These are phyloP conservation scores for Syzygium aromaticum DNA, from an alignment of 345 rosid species.

Conservation along the genomic window DNA sequence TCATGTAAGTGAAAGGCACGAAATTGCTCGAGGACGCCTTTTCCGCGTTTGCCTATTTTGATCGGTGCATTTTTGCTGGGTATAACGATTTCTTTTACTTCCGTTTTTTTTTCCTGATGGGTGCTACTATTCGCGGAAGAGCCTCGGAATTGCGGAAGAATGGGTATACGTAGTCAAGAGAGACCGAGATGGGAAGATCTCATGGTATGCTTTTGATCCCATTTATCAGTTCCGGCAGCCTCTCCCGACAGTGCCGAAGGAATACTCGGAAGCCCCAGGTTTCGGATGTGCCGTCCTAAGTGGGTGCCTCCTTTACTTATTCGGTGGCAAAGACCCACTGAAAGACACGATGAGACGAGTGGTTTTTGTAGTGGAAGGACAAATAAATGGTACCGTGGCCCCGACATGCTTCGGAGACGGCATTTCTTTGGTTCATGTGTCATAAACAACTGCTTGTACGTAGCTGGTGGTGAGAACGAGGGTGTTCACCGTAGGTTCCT, in stretches of 20 bases:
- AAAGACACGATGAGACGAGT: conserved; percentile 75
- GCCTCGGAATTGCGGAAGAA: conserved; percentile 61
- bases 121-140: conserved; percentile 49
- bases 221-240: conserved; percentile 68
- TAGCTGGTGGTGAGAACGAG: conserved; percentile 73
- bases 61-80: too few species aligned
- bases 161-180: conserved; percentile 67
- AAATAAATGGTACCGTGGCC: conserved; percentile 73
- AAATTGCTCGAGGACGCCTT: too few species aligned
- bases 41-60: too few species aligned
- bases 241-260: conserved; percentile 68
- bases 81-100: too few species aligned
- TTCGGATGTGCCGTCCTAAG: conserved; percentile 75
- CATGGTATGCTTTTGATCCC: conserved; percentile 84
- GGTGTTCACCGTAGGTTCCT: conserved; percentile 62
- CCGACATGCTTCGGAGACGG: conserved; percentile 69
- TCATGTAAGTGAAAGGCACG: too few species aligned
- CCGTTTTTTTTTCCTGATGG: too few species aligned
- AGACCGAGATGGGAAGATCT: conserved; percentile 64
- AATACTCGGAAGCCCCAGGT: conserved; percentile 63
- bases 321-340: conserved; percentile 67
- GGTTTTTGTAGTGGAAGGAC: conserved; percentile 62
- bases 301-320: conserved; percentile 69
- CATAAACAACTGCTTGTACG: conserved; percentile 67
- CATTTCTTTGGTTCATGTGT: conserved; percentile 76